phyloP scores from a whole-genome alignment of 1,284 basidiomycete species.

The Ustilago nuda region DNA sequence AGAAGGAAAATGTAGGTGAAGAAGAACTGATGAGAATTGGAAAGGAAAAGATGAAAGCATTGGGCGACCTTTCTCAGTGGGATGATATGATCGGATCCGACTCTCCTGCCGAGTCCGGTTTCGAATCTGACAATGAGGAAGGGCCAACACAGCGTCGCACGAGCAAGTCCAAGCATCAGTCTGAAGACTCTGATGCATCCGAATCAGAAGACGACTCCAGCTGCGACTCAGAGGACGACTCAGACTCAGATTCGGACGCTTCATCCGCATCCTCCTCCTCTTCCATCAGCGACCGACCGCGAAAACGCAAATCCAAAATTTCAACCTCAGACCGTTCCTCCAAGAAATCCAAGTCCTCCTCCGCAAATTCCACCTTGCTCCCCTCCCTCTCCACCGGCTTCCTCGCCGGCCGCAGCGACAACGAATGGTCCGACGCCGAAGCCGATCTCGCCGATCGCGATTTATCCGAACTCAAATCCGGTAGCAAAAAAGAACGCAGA shows the following conservation, averaged over 20 bases:
- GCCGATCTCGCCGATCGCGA: constrained; percentile 73
- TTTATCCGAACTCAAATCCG: constrained; percentile 70
- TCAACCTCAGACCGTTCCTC: constrained; percentile 1
- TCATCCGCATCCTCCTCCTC: constrained; percentile 10
- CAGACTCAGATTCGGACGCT: constrained; percentile 58
- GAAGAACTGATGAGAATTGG: constrained; percentile 39
- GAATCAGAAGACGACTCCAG: constrained; percentile 54
- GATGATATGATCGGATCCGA: constrained; percentile 48
- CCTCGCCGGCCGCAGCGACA: constrained; percentile 78
- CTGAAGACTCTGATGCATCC: constrained; percentile 47
- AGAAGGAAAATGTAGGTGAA: constrained; percentile 27
- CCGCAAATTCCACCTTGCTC: constrained; percentile 80
- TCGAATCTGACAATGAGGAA: constrained; percentile 14
- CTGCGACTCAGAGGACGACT: constrained; percentile 34
- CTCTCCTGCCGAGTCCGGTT: constrained; percentile 32
- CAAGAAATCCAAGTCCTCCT: constrained; percentile 17
- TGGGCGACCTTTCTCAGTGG: constrained; percentile 52
- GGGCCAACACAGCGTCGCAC: neutral
- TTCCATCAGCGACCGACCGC: constrained; percentile 2
- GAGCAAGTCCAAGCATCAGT: neutral
- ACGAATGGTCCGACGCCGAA: constrained; percentile 78
- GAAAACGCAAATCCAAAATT: constrained; percentile 22
- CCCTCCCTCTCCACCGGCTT: constrained; percentile 89
- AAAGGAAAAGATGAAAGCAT: constrained; percentile 41
- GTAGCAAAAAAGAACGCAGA: constrained; percentile 73